Conservation (phyloP, 2,329 filamentous ascomycete species). For the Mariannaea elegans region DNA sequence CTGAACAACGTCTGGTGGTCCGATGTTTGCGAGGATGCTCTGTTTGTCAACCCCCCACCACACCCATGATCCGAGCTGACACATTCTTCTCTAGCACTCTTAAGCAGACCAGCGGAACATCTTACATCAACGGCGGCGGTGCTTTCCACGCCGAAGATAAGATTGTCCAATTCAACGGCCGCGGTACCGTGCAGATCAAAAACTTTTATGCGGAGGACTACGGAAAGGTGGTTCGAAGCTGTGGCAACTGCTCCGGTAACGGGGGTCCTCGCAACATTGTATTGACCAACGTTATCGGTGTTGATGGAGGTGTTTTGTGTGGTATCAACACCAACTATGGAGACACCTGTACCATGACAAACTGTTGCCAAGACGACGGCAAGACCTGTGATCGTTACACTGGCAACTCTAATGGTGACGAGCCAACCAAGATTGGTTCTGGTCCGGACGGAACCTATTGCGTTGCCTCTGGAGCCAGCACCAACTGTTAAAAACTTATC, state of each 20-base stretch:
- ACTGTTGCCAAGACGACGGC: slow-evolving; percentile 31
- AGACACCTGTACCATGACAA: slow-evolving; percentile 36
- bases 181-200: slow-evolving; percentile 47
- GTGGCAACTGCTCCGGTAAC: slow-evolving; percentile 48
- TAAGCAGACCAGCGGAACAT: slow-evolving; percentile 50
- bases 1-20: slow-evolving; percentile 52
- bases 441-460: slow-evolving; percentile 32
- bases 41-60: slow-evolving; percentile 1
- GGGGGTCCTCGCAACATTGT: slow-evolving; percentile 30
- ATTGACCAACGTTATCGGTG: slow-evolving; percentile 29
- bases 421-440: slow-evolving; percentile 31
- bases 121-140: slow-evolving; percentile 52
- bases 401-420: slow-evolving; percentile 29
- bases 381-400: slow-evolving; percentile 33
- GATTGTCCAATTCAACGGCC: slow-evolving; percentile 53
- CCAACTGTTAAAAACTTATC: slow-evolving; percentile 21
- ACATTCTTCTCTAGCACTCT: slow-evolving; percentile 36
- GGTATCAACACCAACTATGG: slow-evolving; percentile 39
- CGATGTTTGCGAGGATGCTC: slow-evolving; percentile 50
- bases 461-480: slow-evolving; percentile 13
- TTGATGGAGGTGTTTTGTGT: slow-evolving; percentile 34
- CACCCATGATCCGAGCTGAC: background rate
- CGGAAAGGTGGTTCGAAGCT: slow-evolving; percentile 60
- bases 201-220: slow-evolving; percentile 45
- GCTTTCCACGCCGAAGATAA: slow-evolving; percentile 53